Evolutionary conservation across 2,329 filamentous ascomycete genomes (phyloP).

Genomic region (Aspergillus latus): DNA sequence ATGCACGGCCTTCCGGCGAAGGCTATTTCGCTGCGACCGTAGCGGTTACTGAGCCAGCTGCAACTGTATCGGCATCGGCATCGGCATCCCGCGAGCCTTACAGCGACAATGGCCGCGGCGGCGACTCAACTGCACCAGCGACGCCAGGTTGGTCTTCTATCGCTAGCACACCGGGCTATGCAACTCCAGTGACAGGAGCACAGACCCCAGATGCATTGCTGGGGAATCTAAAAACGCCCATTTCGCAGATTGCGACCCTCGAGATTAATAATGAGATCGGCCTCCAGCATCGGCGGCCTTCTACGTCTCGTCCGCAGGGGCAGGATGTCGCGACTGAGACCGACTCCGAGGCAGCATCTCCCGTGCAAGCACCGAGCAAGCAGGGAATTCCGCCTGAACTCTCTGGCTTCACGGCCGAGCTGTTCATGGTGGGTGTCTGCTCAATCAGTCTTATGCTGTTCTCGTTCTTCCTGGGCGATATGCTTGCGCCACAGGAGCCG

Average conservation of each 20-base stretch:
- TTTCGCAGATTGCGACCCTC: constrained; percentile 4
- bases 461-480: background rate
- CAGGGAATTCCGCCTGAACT: background rate
- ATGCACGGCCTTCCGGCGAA: background rate
- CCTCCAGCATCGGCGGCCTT: constrained; percentile 18
- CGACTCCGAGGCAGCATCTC: constrained; percentile 12
- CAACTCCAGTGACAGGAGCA: constrained; percentile 28
- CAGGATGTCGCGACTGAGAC: background rate
- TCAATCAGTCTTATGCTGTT: constrained; percentile 2
- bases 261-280: constrained; percentile 1
- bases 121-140: background rate
- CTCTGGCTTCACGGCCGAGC: background rate
- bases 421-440: background rate
- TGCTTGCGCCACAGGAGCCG: background rate
- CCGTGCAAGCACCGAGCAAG: background rate
- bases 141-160: background rate
- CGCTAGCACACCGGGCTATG: constrained; percentile 4
- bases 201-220: constrained; percentile 32
- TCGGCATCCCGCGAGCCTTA: background rate
- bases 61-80: background rate
- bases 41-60: background rate
- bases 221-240: constrained; percentile 6
- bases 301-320: constrained; percentile 16
- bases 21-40: background rate
- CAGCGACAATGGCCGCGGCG: background rate